Evolutionary conservation across 805 yeast genomes (phyloP).

Genomic region (Saccharomycopsis lassenensis): DNA sequence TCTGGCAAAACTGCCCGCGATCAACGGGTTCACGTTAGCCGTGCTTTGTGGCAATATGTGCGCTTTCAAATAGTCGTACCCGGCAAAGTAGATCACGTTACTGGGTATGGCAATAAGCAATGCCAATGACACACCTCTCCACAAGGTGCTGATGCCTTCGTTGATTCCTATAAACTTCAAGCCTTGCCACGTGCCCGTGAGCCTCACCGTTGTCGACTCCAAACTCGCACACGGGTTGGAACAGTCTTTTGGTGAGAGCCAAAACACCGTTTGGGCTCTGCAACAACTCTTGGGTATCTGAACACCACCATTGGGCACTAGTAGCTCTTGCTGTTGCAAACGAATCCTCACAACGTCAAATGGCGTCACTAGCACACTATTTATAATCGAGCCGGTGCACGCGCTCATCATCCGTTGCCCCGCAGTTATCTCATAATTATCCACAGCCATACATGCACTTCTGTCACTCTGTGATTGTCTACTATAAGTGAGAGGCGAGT

Average conservation of each 20-base stretch:
- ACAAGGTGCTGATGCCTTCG: conserved; percentile 71
- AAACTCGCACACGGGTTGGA: conserved; percentile 11
- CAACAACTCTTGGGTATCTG: conserved; percentile 26
- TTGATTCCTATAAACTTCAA: conserved; percentile 48
- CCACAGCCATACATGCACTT: too few species aligned
- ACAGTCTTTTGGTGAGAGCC: conserved; percentile 12
- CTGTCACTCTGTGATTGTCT: too few species aligned
- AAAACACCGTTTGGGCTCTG: conserved; percentile 20
- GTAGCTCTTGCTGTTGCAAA: conserved; percentile 60
- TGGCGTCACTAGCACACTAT: conserved; percentile 68
- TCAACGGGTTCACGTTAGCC: conserved; percentile 50
- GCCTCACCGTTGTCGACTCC: conserved; percentile 23
- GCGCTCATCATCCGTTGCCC: conserved; percentile 66
- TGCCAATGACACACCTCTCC: conserved; percentile 83
- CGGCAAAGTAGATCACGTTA: conserved; percentile 87
- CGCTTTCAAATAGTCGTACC: conserved; percentile 81
- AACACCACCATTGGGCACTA: conserved; percentile 26
- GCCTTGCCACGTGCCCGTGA: conserved; percentile 69
- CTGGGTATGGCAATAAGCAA: conserved; percentile 86
- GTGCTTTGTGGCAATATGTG: conserved; percentile 28
- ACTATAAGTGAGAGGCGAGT: too few species aligned
- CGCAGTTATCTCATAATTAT: conserved; percentile 13
- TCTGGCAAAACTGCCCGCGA: conserved; percentile 82
- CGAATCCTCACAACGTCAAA: conserved; percentile 72
- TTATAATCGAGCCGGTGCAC: conserved; percentile 60